Percentiles rank a stretch among this genome's conserved stretches.
Evolutionary conservation across 371 early-diverging fungal genomes (phyloP).

Genomic region (Mucor plumbeus): DNA sequence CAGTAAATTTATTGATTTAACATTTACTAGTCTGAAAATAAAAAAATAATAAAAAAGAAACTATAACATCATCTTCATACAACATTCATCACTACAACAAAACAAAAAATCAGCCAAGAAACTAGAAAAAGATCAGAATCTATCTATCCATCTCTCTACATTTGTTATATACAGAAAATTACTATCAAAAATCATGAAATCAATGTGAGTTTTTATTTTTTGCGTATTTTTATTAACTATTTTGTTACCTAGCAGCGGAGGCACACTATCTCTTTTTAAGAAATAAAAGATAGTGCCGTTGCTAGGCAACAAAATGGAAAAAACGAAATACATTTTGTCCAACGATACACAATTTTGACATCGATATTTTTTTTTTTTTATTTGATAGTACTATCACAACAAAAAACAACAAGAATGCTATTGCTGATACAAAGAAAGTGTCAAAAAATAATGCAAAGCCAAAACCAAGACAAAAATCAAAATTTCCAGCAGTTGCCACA

Average conservation of each 20-base stretch:
- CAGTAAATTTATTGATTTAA: slow-evolving; percentile 5
- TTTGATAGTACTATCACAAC: slow-evolving; percentile 4
- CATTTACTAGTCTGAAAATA: slow-evolving; percentile 5
- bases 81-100: slow-evolving; percentile 7
- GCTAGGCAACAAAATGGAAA: slow-evolving; percentile 1
- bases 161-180: background rate
- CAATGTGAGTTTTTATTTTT: slow-evolving; percentile 17
- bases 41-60: background rate
- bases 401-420: background rate
- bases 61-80: background rate
- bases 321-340: slow-evolving; percentile 24
- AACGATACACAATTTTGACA: slow-evolving; percentile 43
- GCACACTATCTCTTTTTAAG: slow-evolving; percentile 8
- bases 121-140: slow-evolving; percentile 13
- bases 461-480: slow-evolving; percentile 8
- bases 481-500: background rate
- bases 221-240: background rate
- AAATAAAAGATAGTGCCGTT: slow-evolving; percentile 14
- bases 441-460: slow-evolving; percentile 18
- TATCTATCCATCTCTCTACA: background rate
- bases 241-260: background rate
- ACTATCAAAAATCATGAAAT: slow-evolving; percentile 17
- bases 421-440: slow-evolving; percentile 20
- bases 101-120: slow-evolving; percentile 14
- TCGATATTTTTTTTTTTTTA: slow-evolving; percentile 20